Percentiles rank a stretch among this genome's conserved stretches.
Evolutionary conservation across 2,329 filamentous ascomycete genomes (phyloP).

Genomic region (Neonectria ditissima): DNA sequence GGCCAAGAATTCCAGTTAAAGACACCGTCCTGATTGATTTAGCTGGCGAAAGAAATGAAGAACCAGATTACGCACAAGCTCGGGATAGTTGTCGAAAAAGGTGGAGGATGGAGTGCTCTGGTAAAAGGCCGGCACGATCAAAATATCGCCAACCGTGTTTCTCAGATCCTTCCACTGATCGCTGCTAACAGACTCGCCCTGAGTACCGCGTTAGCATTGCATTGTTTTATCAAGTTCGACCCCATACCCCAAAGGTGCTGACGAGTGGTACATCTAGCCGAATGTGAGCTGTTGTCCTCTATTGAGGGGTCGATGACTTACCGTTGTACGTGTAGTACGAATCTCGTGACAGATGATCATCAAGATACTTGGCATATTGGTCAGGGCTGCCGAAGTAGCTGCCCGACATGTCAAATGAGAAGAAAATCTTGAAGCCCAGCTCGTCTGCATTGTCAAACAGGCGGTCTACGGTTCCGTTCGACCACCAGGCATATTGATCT

Average conservation of each 20-base stretch:
- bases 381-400: slow-evolving; percentile 17
- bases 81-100: slow-evolving; percentile 18
- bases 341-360: slow-evolving; percentile 9
- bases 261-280: slow-evolving; percentile 13
- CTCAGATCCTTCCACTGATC: slow-evolving; percentile 20
- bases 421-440: slow-evolving; percentile 24
- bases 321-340: slow-evolving; percentile 23
- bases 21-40: slow-evolving; percentile 15
- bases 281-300: background rate
- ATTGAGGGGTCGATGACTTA: background rate
- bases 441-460: slow-evolving; percentile 21
- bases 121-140: slow-evolving; percentile 22
- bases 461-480: slow-evolving; percentile 11
- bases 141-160: slow-evolving; percentile 14
- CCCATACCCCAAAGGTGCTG: slow-evolving; percentile 22
- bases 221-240: background rate
- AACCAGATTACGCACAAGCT: slow-evolving; percentile 9
- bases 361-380: slow-evolving; percentile 18
- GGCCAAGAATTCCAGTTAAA: slow-evolving; percentile 30
- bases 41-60: background rate
- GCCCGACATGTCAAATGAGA: slow-evolving; percentile 24
- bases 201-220: background rate
- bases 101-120: slow-evolving; percentile 7
- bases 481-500: slow-evolving; percentile 25
- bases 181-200: slow-evolving; percentile 17